phyloP scores from a whole-genome alignment of 208 protist species.

The Acanthamoeba castellanii region DNA sequence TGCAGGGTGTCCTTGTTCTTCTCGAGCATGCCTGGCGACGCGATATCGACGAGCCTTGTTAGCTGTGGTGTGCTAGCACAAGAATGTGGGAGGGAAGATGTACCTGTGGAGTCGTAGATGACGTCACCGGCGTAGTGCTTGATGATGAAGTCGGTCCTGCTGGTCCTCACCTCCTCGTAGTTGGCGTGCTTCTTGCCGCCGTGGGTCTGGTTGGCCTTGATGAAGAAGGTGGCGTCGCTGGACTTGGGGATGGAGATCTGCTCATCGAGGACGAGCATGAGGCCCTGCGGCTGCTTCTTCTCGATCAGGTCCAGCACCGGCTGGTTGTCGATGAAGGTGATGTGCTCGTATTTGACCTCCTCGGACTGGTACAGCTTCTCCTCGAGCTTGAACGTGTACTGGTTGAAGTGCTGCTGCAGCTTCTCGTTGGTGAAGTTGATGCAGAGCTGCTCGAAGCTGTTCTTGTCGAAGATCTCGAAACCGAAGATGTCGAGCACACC shows the following conservation, averaged over 20 bases:
- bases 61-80: background rate
- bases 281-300: slow-evolving; percentile 4
- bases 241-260: slow-evolving; percentile 32
- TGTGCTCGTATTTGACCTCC: slow-evolving; percentile 25
- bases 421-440: slow-evolving; percentile 92
- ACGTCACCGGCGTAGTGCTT: slow-evolving; percentile 19
- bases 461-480: slow-evolving; percentile 92
- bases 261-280: slow-evolving; percentile 26
- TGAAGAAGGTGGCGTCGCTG: slow-evolving; percentile 31
- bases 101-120: slow-evolving; percentile 3
- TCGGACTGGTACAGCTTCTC: slow-evolving; percentile 83
- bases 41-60: background rate
- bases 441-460: slow-evolving; percentile 91
- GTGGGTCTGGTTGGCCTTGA: slow-evolving; percentile 35
- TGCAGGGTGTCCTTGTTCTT: slow-evolving; percentile 39
- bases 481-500: slow-evolving; percentile 87
- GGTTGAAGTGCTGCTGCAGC: slow-evolving; percentile 86
- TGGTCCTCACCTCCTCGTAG: background rate
- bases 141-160: slow-evolving; percentile 12
- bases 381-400: slow-evolving; percentile 86
- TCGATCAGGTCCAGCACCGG: slow-evolving; percentile 30
- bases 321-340: slow-evolving; percentile 38
- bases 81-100: background rate
- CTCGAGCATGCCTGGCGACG: background rate
- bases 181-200: slow-evolving; percentile 35